Conservation (phyloP, 768 basidiomycete species). For the Suillus paluster region DNA sequence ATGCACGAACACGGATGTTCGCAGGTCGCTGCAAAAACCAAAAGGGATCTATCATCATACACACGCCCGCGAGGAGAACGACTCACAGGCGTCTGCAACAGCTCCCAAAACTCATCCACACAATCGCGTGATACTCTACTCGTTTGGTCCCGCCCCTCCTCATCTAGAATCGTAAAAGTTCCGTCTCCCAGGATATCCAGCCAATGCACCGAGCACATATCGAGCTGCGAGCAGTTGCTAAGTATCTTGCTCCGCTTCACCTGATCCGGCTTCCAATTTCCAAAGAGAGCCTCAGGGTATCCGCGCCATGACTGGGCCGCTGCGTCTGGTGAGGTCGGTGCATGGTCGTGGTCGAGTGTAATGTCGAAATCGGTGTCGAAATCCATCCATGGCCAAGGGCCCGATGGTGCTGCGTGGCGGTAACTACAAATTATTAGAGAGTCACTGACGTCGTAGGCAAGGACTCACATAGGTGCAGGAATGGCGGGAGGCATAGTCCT, state of each 20-base stretch:
- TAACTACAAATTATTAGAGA: conserved; percentile 20
- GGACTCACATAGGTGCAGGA: conserved; percentile 3
- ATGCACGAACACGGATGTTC: conserved; percentile 33
- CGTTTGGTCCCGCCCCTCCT: conserved; percentile 2
- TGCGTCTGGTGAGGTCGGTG: not conserved
- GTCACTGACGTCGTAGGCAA: not conserved
- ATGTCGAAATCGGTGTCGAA: conserved; percentile 32
- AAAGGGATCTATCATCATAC: conserved; percentile 1
- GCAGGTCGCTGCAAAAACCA: conserved; percentile 21
- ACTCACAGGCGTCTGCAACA: conserved; percentile 32
- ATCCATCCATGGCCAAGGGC: conserved; percentile 49
- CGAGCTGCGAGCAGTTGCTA: conserved; percentile 18
- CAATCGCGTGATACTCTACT: conserved; percentile 23
- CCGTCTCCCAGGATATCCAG: conserved; percentile 24
- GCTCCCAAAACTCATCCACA: conserved; percentile 30
- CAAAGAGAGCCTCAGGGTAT: conserved; percentile 51
- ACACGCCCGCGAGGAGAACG: not conserved
- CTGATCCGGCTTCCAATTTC: conserved; percentile 53
- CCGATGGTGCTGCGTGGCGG: conserved; percentile 43
- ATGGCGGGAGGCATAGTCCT: conserved; percentile 3
- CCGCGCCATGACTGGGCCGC: conserved; percentile 23
- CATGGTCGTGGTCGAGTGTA: not conserved
- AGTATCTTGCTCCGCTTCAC: conserved; percentile 32
- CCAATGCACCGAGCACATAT: conserved; percentile 23
- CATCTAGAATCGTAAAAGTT: conserved; percentile 21